Evolutionary conservation across 371 early-diverging fungal species (phyloP).

Genomic region (Parasitella parasitica): DNA sequence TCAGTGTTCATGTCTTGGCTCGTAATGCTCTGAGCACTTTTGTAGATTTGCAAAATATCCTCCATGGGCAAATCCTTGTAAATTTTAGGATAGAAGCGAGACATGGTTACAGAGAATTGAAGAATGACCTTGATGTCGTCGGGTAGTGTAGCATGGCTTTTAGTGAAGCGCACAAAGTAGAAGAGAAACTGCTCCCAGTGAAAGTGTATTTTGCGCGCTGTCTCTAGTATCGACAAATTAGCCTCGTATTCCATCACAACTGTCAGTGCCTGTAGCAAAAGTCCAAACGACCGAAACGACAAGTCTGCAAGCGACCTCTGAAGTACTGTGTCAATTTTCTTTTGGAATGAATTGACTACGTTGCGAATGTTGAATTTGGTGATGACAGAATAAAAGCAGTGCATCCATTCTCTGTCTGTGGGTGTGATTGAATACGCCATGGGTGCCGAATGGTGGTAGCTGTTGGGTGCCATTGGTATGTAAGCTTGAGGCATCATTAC

Average conservation of each 20-base stretch:
- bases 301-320: constrained; percentile 4
- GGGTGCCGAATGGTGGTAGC: not conserved
- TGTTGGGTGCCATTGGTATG: not conserved
- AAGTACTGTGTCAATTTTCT: constrained; percentile 9
- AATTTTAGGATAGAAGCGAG: not conserved
- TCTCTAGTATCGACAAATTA: not conserved
- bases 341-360: constrained; percentile 3
- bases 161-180: not conserved
- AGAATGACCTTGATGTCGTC: constrained; percentile 1
- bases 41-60: not conserved
- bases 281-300: constrained; percentile 13
- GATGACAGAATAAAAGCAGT: not conserved
- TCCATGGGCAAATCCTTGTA: not conserved
- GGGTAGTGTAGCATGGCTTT: not conserved
- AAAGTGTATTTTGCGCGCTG: not conserved
- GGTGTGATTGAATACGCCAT: not conserved
- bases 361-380: not conserved
- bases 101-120: not conserved
- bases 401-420: constrained; percentile 3
- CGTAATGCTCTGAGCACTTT: not conserved
- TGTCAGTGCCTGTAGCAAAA: constrained; percentile 15
- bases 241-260: constrained; percentile 9
- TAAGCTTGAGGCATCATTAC: constrained; percentile 6
- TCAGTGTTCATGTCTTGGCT: not conserved
- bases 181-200: not conserved